phyloP scores from a whole-genome alignment of 78 protist species.

The Monosiga brevicollis region DNA sequence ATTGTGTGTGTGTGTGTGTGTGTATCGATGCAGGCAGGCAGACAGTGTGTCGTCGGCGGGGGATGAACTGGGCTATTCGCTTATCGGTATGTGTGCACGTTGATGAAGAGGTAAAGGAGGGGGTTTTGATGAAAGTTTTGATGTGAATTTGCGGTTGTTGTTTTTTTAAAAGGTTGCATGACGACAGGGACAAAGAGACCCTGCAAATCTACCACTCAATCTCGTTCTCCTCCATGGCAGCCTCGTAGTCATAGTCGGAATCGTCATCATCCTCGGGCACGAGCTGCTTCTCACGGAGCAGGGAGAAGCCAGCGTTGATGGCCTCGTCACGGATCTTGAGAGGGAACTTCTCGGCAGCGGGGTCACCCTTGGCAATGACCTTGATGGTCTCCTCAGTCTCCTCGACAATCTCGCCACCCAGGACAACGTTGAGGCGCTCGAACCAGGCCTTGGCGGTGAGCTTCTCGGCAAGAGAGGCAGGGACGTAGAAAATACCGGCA shows the following conservation, averaged over 20 bases:
- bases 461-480: not conserved
- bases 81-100: no score
- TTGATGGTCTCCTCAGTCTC: not conserved
- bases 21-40: no score
- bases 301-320: constrained; percentile 1
- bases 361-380: not conserved
- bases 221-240: not conserved
- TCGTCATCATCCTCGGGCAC: constrained; percentile 2
- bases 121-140: no score
- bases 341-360: not conserved
- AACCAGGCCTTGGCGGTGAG: constrained; percentile 4
- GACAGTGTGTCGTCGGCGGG: no score
- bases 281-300: constrained; percentile 7
- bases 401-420: constrained; percentile 8
- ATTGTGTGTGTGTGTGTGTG: no score
- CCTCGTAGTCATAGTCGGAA: constrained; percentile 1
- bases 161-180: no score
- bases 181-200: no score
- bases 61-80: no score
- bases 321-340: constrained; percentile 9
- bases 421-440: not conserved
- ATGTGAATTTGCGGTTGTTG: no score
- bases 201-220: constrained; percentile 17
- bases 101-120: no score
- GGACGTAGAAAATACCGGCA: constrained; percentile 2